phyloP scores from a whole-genome alignment of 495 filamentous ascomycete species.

The Aspergillus avenaceus region DNA sequence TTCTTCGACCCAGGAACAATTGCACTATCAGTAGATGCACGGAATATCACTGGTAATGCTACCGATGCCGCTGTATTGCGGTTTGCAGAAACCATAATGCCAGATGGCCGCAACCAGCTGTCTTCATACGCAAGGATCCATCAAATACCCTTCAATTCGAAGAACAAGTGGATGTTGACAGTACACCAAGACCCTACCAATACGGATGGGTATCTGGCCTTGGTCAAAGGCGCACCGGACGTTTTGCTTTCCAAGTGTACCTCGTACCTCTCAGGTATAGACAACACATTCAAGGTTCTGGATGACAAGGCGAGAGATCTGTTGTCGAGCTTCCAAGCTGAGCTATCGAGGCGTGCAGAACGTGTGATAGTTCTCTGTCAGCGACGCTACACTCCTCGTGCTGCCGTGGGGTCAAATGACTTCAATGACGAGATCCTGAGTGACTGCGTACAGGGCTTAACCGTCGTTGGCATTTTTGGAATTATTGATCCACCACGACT shows the following conservation, averaged over 20 bases:
- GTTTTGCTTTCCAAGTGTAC: constrained; percentile 42
- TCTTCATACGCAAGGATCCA: constrained; percentile 52
- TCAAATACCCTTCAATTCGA: constrained; percentile 71
- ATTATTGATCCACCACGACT: constrained; percentile 50
- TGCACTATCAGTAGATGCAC: constrained; percentile 46
- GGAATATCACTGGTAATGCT: constrained; percentile 65
- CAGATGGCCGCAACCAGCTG: constrained; percentile 39
- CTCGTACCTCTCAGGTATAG: constrained; percentile 35
- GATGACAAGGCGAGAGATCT: constrained; percentile 27
- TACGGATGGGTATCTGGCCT: constrained; percentile 20
- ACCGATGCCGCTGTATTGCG: constrained; percentile 69
- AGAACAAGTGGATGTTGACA: constrained; percentile 63
- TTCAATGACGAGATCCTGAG: constrained; percentile 44
- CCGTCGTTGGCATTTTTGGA: constrained; percentile 46
- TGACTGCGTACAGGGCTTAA: constrained; percentile 34
- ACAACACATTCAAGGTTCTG: constrained; percentile 29
- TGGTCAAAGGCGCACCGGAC: constrained; percentile 51
- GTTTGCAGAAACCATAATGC: constrained; percentile 57
- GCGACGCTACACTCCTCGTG: constrained; percentile 20
- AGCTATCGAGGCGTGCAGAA: constrained; percentile 43
- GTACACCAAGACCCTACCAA: constrained; percentile 19
- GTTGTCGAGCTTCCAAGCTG: constrained; percentile 36
- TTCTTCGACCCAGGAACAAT: constrained; percentile 60
- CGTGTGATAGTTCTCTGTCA: constrained; percentile 49
- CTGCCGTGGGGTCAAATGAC: constrained; percentile 27